A percentile compares a stretch with the other conserved stretches of the same genome.
Evolutionary conservation across 805 yeast species (phyloP).

Genomic region (Zygoascus bituminiphila): DNA sequence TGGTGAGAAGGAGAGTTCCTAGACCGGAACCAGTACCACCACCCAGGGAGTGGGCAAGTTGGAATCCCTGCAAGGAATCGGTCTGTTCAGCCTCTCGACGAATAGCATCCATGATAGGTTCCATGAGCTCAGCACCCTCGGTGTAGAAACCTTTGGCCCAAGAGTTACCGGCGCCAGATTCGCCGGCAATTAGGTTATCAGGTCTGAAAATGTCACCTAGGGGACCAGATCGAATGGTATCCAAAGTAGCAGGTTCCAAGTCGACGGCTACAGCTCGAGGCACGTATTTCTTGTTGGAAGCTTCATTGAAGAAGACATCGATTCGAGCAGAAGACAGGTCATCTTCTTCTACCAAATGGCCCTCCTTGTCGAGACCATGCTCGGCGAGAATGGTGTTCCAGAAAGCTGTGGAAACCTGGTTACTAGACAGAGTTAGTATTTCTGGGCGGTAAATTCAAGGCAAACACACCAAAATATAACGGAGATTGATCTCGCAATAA

Average conservation of each 20-base stretch:
- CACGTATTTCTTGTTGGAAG: conserved; percentile 78
- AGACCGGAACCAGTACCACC: conserved; percentile 98
- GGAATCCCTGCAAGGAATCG: conserved; percentile 93
- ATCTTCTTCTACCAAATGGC: conserved; percentile 34
- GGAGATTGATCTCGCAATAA: too few relatives aligned
- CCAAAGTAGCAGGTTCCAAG: conserved; percentile 92
- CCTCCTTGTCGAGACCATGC: conserved; percentile 30
- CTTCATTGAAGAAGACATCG: conserved; percentile 76
- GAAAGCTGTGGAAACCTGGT: conserved; percentile 35
- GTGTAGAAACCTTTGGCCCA: conserved; percentile 98
- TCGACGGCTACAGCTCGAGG: conserved; percentile 93
- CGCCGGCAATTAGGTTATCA: conserved; percentile 83
- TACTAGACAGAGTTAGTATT: conserved; percentile 15
- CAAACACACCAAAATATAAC: too few relatives aligned
- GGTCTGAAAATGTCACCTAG: conserved; percentile 87
- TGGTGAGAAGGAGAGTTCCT: conserved; percentile 84
- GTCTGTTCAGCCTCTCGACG: conserved; percentile 93
- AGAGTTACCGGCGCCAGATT: conserved; percentile 90
- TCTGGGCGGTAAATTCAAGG: not conserved
- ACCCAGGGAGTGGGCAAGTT: conserved; percentile 73
- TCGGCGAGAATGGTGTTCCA: conserved; percentile 33
- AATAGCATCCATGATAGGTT: conserved; percentile 82
- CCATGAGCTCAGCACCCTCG: conserved; percentile 93
- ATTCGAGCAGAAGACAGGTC: conserved; percentile 24
- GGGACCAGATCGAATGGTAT: conserved; percentile 67